A percentile compares a stretch with the other conserved stretches of the same genome.
Conservation (phyloP, 768 basidiomycete genomes). For the Pleurotus giganteus region DNA sequence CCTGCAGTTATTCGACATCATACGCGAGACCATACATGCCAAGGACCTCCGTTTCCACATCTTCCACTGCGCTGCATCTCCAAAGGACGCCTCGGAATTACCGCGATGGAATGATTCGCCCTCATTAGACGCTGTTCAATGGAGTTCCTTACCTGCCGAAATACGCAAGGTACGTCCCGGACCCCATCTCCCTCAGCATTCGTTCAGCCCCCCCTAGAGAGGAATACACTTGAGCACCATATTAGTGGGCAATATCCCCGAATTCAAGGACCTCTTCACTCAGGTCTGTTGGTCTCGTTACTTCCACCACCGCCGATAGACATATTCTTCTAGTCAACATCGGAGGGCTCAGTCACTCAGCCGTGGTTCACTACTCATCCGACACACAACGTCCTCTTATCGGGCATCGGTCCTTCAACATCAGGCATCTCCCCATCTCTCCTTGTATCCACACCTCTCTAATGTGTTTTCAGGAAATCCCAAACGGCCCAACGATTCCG, state of each 20-base stretch:
- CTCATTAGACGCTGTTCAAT: constrained; percentile 48
- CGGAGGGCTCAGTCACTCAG: constrained; percentile 28
- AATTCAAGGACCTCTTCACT: constrained; percentile 49
- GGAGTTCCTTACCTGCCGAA: constrained; percentile 61
- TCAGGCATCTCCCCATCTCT: not conserved
- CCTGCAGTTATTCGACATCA: constrained; percentile 35
- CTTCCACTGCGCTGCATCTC: constrained; percentile 58
- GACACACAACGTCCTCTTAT: constrained; percentile 43
- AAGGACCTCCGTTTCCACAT: constrained; percentile 39
- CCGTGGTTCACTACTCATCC: constrained; percentile 59
- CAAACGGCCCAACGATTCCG: not conserved
- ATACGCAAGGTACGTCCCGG: constrained; percentile 53
- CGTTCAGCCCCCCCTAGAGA: constrained; percentile 35
- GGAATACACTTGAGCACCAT: constrained; percentile 58
- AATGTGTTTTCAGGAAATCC: not conserved
- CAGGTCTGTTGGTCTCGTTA: constrained; percentile 33
- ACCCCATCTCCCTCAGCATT: not conserved
- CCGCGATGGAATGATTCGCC: constrained; percentile 54
- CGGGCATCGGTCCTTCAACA: constrained; percentile 25
- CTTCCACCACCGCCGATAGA: not conserved
- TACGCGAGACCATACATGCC: constrained; percentile 22
- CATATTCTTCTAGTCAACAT: constrained; percentile 28
- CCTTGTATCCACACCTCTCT: not conserved
- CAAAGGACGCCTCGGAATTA: constrained; percentile 51
- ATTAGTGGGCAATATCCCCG: constrained; percentile 39